Evolutionary conservation across 305 asterid species (phyloP), one percentile per base, ranked within the genome.

Genomic region (Stenogyne calaminthoides): DNA sequence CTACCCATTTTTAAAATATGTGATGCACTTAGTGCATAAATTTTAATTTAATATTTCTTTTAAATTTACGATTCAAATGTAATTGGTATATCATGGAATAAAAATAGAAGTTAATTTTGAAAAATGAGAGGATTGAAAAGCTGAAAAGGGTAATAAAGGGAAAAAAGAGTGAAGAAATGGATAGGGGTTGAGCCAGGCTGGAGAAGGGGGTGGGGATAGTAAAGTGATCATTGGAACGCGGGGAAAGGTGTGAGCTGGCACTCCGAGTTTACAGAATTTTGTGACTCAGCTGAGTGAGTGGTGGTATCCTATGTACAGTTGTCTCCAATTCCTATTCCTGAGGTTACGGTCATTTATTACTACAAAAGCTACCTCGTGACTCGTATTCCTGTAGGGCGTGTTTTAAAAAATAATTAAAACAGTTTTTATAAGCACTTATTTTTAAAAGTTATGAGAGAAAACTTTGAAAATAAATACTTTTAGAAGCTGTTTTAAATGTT

Each of bases 311-410:
- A 85, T 44, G 80, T 36, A 1, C 19, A 46, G 52, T 46, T 14
- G 2, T 46, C 1, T 16, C 25, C 34, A 22, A 36, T 22, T 39
- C 36, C 9, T 69, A 27, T 27, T 27, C 32, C 4, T 27, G 7
- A 57, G 37, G 37, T 32, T 44, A 47, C 5, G 29, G 2, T 2
- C 14, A 79, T 22, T 51, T 9, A 52, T 52, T 18, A 19, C 59
- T 18, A 18, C 60, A 18, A 64, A 69, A 19, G 55, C 54, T 61
- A 20, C 81, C 78, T 80, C 84, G 89, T 82, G 85, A 82, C 57
- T 8, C 49, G 70, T 49, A 49, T 51, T 68, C 52, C n/a, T n/a
- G n/a, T n/a, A n/a, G n/a, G n/a, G n/a, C n/a, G n/a, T n/a, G n/a
- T n/a, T n/a, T n/a, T n/a, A n/a, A n/a, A n/a, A n/a, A n/a, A n/a